These are phyloP conservation scores for Penicillium fimorum DNA, from an alignment of 495 filamentous ascomycete genomes.

Conservation along the genomic window DNA sequence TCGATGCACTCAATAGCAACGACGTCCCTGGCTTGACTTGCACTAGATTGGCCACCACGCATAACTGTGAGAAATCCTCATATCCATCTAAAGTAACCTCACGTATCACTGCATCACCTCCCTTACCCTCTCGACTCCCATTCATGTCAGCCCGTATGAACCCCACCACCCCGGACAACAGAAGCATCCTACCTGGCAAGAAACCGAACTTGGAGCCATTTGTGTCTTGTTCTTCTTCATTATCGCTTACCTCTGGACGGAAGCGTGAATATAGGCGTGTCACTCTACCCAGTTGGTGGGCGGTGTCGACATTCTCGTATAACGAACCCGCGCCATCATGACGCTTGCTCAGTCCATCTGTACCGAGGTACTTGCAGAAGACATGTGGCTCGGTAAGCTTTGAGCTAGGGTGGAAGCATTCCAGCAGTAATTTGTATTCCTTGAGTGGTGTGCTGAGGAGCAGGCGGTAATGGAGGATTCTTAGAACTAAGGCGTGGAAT, in stretches of 20 bases:
- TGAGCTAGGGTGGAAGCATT: constrained; percentile 73
- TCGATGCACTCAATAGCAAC: constrained; percentile 57
- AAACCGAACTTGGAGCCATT: constrained; percentile 11
- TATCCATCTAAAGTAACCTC: constrained; percentile 63
- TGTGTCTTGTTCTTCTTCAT: constrained; percentile 26
- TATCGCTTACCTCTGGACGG: constrained; percentile 52
- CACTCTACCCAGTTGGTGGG: constrained; percentile 37
- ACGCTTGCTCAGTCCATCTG: constrained; percentile 46
- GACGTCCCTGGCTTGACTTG: constrained; percentile 57
- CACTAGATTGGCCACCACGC: constrained; percentile 64
- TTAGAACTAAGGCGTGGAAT: constrained; percentile 65
- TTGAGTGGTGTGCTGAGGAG: constrained; percentile 52
- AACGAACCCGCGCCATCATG: constrained; percentile 40
- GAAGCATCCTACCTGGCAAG: constrained; percentile 22
- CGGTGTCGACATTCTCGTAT: constrained; percentile 34
- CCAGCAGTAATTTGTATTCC: constrained; percentile 66
- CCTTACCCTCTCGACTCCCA: constrained; percentile 7
- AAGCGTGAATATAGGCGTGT: constrained; percentile 57
- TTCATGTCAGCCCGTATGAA: constrained; percentile 38
- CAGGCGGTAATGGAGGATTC: constrained; percentile 65
- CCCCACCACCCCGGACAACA: constrained; percentile 19
- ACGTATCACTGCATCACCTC: constrained; percentile 35
- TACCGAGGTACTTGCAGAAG: constrained; percentile 66
- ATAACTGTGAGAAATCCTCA: constrained; percentile 72
- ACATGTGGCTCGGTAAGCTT: constrained; percentile 66